Base-by-base conservation (phyloP, 1,284 basidiomycete genomes). In the Boletus sp. region DNA sequence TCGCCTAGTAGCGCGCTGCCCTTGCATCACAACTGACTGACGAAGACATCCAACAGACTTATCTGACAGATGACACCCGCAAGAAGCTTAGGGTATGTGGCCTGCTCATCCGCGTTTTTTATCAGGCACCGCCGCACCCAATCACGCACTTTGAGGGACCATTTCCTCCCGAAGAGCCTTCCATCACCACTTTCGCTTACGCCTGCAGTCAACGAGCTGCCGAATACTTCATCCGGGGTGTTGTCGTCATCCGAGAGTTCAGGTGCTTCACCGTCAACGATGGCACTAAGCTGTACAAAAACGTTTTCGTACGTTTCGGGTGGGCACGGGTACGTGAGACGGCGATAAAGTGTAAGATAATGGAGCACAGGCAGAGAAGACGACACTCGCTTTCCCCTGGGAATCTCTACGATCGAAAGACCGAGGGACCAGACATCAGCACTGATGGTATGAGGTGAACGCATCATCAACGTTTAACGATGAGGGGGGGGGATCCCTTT, bases 381-480 rank as follows among this genome's bases (percentile, higher is more conserved):
- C 8, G 13, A 32, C 1, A 51, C 62, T 32, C 41, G 54, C 63
- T 56, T 82, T 78, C 17, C 96, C 94, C 57, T 92, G 70, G 38
- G 90, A 52, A 96, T 86, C 69, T 99, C 95, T 60, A 98, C 92
- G 67, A 98, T 88, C 4, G 90, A 88, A 29, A 99, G 75, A 4
- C 95, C 95, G n/a, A 99, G 81, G 9, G 94, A 96, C 95, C 95
- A 99, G 5, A 99, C 91, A 63, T 99, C 95, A 4, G 94, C 96
- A 2, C 94, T 91, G 38, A 98, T 94, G 9, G 93, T 99, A 99
- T 2, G 93, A 94, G 35, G 59, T 68, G 47, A 65, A 68, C 1
- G 55, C 53, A 32, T 65, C 65, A 46, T 68, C 66, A 35, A 64
- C 12, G 25, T 55, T n/a, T n/a, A n/a, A n/a, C n/a, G n/a, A n/a